Evolutionary conservation across 148 eudicot genomes (phyloP).

Genomic region (Pharnaceum exiguum): DNA sequence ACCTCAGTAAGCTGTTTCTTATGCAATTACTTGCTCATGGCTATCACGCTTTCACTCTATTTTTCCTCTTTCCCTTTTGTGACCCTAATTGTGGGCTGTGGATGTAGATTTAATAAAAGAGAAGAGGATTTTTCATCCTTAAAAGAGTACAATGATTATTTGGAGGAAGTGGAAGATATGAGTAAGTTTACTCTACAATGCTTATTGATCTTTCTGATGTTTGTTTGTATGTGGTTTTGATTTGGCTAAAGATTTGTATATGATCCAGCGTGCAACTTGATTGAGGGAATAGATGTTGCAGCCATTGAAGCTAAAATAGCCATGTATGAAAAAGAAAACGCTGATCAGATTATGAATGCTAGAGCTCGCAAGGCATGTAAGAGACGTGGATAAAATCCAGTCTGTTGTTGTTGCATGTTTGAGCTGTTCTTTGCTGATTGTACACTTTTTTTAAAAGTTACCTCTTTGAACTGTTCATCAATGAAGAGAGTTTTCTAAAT

Average conservation of each 20-base stretch:
- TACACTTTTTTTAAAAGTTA: no score
- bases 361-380: constrained; percentile 79
- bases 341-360: constrained; percentile 80
- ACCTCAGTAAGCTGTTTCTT: neutral
- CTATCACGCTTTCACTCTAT: neutral
- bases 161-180: constrained; percentile 96
- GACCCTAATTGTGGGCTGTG: no score
- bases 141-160: constrained; percentile 87
- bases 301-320: constrained; percentile 76
- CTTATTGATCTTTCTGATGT: neutral
- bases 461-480: neutral
- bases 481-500: neutral
- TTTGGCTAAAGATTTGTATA: constrained; percentile 5
- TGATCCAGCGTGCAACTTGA: constrained; percentile 60
- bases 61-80: constrained; percentile 1
- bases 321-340: constrained; percentile 72
- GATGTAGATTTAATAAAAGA: constrained; percentile 73
- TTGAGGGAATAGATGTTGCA: constrained; percentile 79
- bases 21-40: neutral
- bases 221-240: neutral
- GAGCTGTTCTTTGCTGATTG: no score
- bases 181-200: constrained; percentile 41
- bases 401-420: no score
- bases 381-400: neutral
- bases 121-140: constrained; percentile 83